Base-by-base conservation (phyloP, 1,284 basidiomycete genomes). In the Ganoderma resinaceum region DNA sequence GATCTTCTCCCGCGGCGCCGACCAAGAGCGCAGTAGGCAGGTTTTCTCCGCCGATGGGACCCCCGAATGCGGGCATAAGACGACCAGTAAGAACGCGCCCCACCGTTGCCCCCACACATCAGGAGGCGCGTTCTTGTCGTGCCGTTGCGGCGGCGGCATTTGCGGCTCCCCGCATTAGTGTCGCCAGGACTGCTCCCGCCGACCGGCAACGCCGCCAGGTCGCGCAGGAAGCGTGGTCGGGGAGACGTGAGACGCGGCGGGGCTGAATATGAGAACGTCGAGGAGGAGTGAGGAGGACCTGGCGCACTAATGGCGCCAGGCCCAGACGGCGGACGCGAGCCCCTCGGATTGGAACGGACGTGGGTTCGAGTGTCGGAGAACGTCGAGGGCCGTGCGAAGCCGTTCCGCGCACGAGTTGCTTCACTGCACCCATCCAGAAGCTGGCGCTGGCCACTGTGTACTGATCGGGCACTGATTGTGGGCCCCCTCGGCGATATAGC, bases 1-100 rank as follows among this genome's bases (percentile, higher is more conserved):
- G 35, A 26, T 38, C 40, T 70, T 70, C 69, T 70, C 69, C 71
- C 71, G 69, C 71, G 71, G 66, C 65, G 63, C 61, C 66, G 60
- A 63, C 66, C 62, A 62, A 43, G n/a, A 43, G 59, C 61, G 62
- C 61, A 61, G 65, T 59, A 65, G 68, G 65, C 52, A 65, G 57
- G 62, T 60, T 61, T 61, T 67, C 65, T 69, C 67, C 69, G 68
- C 69, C 69, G 71, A 66, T 55, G 64, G 61, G 18, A 66, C 66
- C 68, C 68, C 61, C 65, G 43, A 64, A 55, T 70, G 70, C 70
- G 70, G 70, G 55, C 64, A 55, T 72, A 69, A 66, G 66, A 59
- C 61, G 70, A 67, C 43, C 63, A 38, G 46, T 49, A 49, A 55
- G 70, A 67, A 69, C 67, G 65, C 63, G 52, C 52, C 52, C 31